phyloP scores from a whole-genome alignment of 306 rosid species.

The Malus sylvestris region DNA sequence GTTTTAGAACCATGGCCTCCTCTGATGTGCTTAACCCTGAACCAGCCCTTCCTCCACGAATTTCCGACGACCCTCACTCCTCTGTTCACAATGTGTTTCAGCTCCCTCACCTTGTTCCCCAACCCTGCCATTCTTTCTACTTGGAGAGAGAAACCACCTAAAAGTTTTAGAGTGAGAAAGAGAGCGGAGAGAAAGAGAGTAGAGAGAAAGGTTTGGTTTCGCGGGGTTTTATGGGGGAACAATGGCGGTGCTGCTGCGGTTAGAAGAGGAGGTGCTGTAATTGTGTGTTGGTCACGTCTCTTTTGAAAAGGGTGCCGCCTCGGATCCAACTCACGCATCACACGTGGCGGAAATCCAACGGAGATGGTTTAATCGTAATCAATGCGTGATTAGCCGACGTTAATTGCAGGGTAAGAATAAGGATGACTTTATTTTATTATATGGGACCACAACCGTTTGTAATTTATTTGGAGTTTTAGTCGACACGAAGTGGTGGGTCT shows the following conservation, averaged over 20 bases:
- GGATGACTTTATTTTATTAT: not conserved
- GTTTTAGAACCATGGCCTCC: not conserved
- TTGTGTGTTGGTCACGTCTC: not conserved
- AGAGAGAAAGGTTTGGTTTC: not conserved
- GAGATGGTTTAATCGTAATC: no score
- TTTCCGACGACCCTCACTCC: conserved; percentile 59
- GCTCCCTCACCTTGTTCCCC: conserved; percentile 49
- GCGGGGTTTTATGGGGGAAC: not conserved
- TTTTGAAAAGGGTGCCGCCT: not conserved
- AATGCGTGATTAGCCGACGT: not conserved
- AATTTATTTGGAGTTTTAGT: not conserved
- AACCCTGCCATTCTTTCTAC: conserved; percentile 41
- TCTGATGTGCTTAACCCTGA: conserved; percentile 50
- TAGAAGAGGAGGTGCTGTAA: not conserved
- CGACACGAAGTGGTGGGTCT: no score
- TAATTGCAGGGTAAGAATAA: conserved; percentile 37
- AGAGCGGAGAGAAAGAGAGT: not conserved
- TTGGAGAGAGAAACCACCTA: not conserved
- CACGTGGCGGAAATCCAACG: conserved; percentile 33
- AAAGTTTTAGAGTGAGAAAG: not conserved
- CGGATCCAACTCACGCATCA: conserved; percentile 26
- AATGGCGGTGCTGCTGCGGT: not conserved
- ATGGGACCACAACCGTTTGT: not conserved
- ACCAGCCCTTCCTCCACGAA: conserved; percentile 83
- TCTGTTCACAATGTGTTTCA: conserved; percentile 42